Evolutionary conservation across 192 early-diverging fungal species (phyloP).

Genomic region (Jimgerdemannia lactiflua): DNA sequence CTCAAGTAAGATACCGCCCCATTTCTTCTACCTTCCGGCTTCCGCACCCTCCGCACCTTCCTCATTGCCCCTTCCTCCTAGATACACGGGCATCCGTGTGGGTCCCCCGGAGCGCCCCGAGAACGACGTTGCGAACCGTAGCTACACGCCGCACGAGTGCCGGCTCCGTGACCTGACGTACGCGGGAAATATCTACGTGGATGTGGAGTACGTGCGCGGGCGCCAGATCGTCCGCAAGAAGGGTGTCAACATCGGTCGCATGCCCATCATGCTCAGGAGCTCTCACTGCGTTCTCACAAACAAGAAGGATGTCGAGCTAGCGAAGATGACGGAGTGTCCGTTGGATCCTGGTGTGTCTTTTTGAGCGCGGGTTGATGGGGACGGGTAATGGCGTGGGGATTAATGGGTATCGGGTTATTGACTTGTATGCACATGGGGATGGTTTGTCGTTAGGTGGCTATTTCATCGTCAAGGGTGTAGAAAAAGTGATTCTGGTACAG

Average conservation of each 20-base stretch:
- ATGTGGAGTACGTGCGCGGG: constrained; percentile 90
- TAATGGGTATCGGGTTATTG: constrained; percentile 1
- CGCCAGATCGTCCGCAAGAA: constrained; percentile 76
- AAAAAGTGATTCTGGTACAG: constrained; percentile 98
- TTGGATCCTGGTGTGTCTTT: constrained; percentile 77
- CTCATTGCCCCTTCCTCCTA: constrained; percentile 19
- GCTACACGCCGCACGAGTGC: constrained; percentile 93
- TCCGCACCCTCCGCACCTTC: background rate
- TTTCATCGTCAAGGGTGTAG: constrained; percentile 93
- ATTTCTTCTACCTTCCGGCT: background rate
- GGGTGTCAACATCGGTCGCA: constrained; percentile 82
- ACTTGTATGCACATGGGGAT: background rate
- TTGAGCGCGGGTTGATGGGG: background rate
- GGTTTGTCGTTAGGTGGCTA: constrained; percentile 66
- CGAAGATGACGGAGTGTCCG: constrained; percentile 89
- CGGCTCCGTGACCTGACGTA: constrained; percentile 96
- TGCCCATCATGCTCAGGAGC: constrained; percentile 96
- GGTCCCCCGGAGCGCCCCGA: constrained; percentile 80
- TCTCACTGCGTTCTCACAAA: constrained; percentile 79
- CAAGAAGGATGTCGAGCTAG: constrained; percentile 80
- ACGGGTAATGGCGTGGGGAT: background rate
- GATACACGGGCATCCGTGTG: constrained; percentile 87
- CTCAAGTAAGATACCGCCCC: constrained; percentile 58
- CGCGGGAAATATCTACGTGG: constrained; percentile 87
- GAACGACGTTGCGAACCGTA: constrained; percentile 61